phyloP scores from a whole-genome alignment of 176 grass and related monocot genomes.

The Phyllostachys edulis region DNA sequence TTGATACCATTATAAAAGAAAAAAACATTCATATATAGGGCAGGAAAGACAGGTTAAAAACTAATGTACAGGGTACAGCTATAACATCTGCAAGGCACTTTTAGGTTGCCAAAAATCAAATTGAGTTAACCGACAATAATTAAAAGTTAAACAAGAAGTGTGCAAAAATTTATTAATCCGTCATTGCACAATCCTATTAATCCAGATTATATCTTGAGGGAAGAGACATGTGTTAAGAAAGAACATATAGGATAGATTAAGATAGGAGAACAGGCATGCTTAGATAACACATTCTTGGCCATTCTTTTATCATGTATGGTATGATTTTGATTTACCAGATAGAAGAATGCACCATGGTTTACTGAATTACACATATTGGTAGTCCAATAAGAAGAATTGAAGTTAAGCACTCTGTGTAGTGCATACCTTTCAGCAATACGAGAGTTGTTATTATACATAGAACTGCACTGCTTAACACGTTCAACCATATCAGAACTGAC shows the following conservation, averaged over 20 bases:
- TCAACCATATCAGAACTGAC: constrained; percentile 96
- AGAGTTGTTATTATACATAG: constrained; percentile 91
- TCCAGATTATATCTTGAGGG: neutral
- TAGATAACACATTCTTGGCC: neutral
- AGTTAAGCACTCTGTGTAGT: neutral
- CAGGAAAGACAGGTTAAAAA: neutral
- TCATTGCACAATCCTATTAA: neutral
- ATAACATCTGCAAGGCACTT: neutral
- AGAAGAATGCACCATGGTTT: neutral
- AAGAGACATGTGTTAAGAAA: constrained; percentile 1
- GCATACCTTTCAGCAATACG: constrained; percentile 71
- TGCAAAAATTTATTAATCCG: neutral
- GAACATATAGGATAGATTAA: neutral
- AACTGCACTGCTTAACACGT: constrained; percentile 64
- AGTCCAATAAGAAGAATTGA: neutral
- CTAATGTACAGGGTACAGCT: neutral
- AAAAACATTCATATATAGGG: neutral
- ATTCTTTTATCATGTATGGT: neutral
- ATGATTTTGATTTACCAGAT: constrained; percentile 1
- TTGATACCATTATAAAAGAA: neutral
- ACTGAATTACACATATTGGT: neutral
- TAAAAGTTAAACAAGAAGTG: neutral
- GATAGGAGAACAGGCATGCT: neutral
- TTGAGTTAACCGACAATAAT: neutral
- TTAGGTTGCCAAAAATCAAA: neutral